A percentile compares a stretch with the other conserved stretches of the same genome.
phyloP scores from a whole-genome alignment of 176 grass and related monocot species.

The Tillandsia leiboldiana region DNA sequence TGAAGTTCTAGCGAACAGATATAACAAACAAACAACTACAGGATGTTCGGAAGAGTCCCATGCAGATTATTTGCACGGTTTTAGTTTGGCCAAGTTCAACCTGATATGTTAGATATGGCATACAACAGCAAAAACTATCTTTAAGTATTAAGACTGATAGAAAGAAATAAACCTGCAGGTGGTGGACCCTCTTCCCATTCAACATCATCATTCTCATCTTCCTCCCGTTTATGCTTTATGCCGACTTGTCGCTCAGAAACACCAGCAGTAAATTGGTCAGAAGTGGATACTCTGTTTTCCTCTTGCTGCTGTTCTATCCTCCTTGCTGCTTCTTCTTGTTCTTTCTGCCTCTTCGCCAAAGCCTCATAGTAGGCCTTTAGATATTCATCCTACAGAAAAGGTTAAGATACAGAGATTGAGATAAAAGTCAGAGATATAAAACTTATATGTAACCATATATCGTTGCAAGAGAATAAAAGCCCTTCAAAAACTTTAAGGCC shows the following conservation, averaged over 20 bases:
- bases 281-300: slow-evolving; percentile 14
- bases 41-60: too few relatives aligned
- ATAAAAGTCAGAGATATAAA: neutral
- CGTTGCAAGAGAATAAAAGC: too few relatives aligned
- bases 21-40: too few relatives aligned
- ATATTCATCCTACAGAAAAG: slow-evolving; percentile 63
- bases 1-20: too few relatives aligned
- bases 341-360: slow-evolving; percentile 44
- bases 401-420: slow-evolving; percentile 8
- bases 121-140: neutral
- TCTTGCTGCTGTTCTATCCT: slow-evolving; percentile 33
- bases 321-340: slow-evolving; percentile 31
- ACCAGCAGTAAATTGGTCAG: slow-evolving; percentile 15
- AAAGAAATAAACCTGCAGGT: slow-evolving; percentile 40
- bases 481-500: too few relatives aligned
- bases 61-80: too few relatives aligned
- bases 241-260: slow-evolving; percentile 50
- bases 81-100: too few relatives aligned
- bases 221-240: slow-evolving; percentile 63
- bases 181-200: slow-evolving; percentile 66
- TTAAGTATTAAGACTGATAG: neutral
- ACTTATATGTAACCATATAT: neutral
- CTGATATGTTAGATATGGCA: neutral
- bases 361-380: slow-evolving; percentile 85
- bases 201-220: slow-evolving; percentile 50